A percentile compares a stretch with the other conserved stretches of the same genome.
These are phyloP conservation scores for Alternaria rosae DNA, from an alignment of 2,329 filamentous ascomycete species.

Conservation along the genomic window DNA sequence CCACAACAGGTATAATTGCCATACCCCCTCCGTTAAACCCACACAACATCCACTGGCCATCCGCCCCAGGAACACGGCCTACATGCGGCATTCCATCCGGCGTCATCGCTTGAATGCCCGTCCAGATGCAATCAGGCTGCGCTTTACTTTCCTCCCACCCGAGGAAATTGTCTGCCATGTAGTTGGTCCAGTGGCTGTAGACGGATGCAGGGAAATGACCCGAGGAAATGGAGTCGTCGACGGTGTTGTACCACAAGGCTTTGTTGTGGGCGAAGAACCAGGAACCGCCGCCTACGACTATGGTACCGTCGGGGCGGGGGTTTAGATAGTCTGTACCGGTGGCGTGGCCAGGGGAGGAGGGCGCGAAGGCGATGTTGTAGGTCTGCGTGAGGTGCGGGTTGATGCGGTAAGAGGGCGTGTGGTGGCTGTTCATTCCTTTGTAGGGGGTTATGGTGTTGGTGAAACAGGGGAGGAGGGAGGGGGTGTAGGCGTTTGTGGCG, in stretches of 20 bases:
- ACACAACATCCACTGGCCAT: background rate
- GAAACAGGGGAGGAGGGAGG: background rate
- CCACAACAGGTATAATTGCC: background rate
- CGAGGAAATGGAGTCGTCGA: background rate
- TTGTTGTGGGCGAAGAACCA: background rate
- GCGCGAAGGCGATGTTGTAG: conserved; percentile 35
- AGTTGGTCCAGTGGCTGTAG: background rate
- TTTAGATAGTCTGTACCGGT: conserved; percentile 23
- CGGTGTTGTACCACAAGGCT: background rate
- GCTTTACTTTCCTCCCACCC: background rate
- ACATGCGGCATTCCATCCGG: background rate
- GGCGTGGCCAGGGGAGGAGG: background rate
- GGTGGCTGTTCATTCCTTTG: background rate
- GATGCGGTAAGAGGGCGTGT: background rate
- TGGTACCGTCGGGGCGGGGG: conserved; percentile 10
- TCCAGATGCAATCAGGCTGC: background rate
- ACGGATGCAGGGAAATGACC: background rate
- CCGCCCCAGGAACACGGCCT: background rate
- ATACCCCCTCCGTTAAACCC: background rate
- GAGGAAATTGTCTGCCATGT: background rate
- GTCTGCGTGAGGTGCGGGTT: conserved; percentile 31
- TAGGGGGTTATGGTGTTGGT: background rate
- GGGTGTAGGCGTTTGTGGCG: background rate
- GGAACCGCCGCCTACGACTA: background rate
- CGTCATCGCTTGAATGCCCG: background rate